Evolutionary conservation across 192 early-diverging fungal genomes (phyloP).

Genomic region (Dispira simplex): DNA sequence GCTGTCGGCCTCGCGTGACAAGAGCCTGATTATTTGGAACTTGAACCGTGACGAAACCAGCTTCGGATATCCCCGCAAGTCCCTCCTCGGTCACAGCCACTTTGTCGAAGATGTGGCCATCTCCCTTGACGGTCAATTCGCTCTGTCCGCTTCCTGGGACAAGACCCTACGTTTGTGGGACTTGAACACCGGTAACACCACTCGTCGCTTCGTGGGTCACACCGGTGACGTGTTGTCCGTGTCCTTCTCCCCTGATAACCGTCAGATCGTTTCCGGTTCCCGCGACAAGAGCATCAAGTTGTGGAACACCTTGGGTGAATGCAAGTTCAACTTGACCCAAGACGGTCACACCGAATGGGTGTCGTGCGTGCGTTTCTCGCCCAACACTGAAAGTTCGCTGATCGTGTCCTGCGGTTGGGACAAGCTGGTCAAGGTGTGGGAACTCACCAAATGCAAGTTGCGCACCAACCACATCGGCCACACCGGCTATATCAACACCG

Average conservation of each 20-base stretch:
- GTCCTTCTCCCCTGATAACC: constrained; percentile 99
- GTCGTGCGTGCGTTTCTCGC: constrained; percentile 98
- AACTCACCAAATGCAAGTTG: constrained; percentile 95
- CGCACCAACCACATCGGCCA: constrained; percentile 99
- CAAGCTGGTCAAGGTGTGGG: constrained; percentile 99
- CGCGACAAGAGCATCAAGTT: constrained; percentile 99
- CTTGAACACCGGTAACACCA: constrained; percentile 87
- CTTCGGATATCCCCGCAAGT: constrained; percentile 82
- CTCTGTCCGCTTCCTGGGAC: constrained; percentile 97
- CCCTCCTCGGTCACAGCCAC: constrained; percentile 97
- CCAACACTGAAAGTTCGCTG: constrained; percentile 96
- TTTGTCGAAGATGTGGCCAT: constrained; percentile 97
- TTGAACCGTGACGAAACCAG: constrained; percentile 84
- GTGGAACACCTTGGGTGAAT: constrained; percentile 99
- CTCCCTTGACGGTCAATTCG: constrained; percentile 98
- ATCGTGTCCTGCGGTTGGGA: constrained; percentile 98
- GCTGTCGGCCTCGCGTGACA: constrained; percentile 96
- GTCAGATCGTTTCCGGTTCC: constrained; percentile 97
- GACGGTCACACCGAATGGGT: constrained; percentile 98
- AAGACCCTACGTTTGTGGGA: constrained; percentile 99
- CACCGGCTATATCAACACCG: constrained; percentile 93
- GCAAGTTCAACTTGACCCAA: constrained; percentile 97
- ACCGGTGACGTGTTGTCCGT: constrained; percentile 95
- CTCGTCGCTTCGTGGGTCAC: constrained; percentile 95
- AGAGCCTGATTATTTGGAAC: constrained; percentile 97